These are phyloP conservation scores for Trebouxia gelatinosa DNA, from an alignment of 163 green algal genomes.

Conservation along the genomic window DNA sequence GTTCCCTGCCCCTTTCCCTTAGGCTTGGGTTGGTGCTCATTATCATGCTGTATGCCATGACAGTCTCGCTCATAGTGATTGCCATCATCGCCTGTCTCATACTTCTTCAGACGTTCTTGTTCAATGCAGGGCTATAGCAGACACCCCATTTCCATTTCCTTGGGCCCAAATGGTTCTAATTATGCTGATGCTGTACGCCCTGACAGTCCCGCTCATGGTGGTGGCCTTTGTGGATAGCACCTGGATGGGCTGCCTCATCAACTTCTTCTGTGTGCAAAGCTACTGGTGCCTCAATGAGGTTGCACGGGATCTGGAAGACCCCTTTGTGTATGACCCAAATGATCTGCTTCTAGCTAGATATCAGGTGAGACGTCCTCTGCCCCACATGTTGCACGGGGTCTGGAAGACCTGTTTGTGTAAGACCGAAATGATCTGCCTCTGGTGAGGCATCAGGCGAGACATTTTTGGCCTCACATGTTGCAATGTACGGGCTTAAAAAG, in stretches of 20 bases:
- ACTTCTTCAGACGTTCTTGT: background rate
- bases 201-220: conserved; percentile 51
- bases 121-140: conserved; percentile 47
- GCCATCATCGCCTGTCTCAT: conserved; percentile 36
- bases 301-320: conserved; percentile 64
- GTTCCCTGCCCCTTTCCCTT: conserved; percentile 59
- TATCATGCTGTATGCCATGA: conserved; percentile 55
- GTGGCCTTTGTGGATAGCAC: conserved; percentile 44
- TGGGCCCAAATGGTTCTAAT: conserved; percentile 54
- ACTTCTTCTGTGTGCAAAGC: conserved; percentile 49
- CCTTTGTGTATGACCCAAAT: conserved; percentile 59
- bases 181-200: conserved; percentile 57
- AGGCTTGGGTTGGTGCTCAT: conserved; percentile 50
- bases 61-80: conserved; percentile 47
- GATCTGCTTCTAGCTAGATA: conserved; percentile 44
- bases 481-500: too few species aligned
- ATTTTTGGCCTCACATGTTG: too few species aligned
- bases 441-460: too few species aligned
- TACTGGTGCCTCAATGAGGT: conserved; percentile 71
- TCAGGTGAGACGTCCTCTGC: too few species aligned
- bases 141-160: conserved; percentile 70
- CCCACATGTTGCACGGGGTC: too few species aligned
- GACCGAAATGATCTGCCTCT: too few species aligned
- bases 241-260: conserved; percentile 46
- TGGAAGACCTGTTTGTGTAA: too few species aligned